These are phyloP conservation scores for Globisporangium canariense DNA, from an alignment of 352 stramenopile species.

Conservation along the genomic window DNA sequence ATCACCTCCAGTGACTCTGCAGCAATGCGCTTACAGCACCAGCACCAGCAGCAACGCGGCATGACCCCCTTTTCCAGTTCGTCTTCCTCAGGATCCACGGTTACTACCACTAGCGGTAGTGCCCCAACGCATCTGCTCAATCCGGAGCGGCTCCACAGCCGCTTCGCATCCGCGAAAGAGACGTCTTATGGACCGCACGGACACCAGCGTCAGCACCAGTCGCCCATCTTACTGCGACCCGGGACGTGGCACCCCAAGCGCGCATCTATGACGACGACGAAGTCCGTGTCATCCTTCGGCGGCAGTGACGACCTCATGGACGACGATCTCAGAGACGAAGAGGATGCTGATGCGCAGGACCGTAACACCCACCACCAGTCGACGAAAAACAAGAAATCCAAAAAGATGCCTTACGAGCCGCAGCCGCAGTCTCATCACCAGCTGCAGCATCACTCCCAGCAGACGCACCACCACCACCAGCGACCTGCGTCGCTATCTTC, in stretches of 20 bases:
- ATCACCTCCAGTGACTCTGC: background rate
- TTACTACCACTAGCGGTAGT: background rate
- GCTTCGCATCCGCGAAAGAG: background rate
- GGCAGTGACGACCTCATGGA: conserved; percentile 13
- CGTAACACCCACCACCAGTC: background rate
- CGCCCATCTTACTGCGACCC: conserved; percentile 2
- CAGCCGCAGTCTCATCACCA: background rate
- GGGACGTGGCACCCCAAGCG: background rate
- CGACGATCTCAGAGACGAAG: background rate
- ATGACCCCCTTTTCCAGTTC: background rate
- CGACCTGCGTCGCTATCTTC: background rate
- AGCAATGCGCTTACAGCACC: background rate
- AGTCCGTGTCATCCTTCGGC: background rate
- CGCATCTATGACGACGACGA: background rate
- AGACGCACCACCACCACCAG: background rate
- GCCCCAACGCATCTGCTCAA: background rate
- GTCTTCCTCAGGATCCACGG: background rate
- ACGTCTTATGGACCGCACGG: background rate
- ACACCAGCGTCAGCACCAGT: background rate
- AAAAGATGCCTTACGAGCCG: background rate
- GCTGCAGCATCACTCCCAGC: background rate
- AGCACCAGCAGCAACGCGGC: background rate
- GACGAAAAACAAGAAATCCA: background rate
- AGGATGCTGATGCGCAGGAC: background rate
- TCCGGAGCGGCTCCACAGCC: background rate